Conservation (phyloP, 768 basidiomycete species). For the Tricholoma hemisulphureum region DNA sequence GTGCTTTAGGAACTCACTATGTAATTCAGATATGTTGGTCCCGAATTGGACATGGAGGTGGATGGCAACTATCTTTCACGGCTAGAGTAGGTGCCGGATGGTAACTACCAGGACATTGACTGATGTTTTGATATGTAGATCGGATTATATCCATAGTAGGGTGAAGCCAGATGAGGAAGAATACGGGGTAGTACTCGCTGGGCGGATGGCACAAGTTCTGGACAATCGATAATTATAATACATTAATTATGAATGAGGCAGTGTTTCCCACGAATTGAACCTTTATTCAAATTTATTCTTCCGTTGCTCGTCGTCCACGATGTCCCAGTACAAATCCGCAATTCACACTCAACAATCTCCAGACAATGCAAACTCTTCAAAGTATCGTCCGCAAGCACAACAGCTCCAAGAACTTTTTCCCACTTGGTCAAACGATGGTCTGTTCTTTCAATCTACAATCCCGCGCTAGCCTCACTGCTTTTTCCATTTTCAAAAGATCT, state of each 20-base stretch:
- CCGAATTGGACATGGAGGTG: constrained; percentile 40
- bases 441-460: constrained; percentile 2
- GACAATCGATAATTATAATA: too few relatives aligned
- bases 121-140: background rate
- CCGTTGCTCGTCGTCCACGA: constrained; percentile 32
- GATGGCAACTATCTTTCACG: constrained; percentile 50
- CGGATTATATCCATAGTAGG: background rate
- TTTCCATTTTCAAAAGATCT: constrained; percentile 51
- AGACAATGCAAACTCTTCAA: constrained; percentile 36
- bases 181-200: constrained; percentile 30
- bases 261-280: background rate
- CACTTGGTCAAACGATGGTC: constrained; percentile 68
- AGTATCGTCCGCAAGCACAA: constrained; percentile 52
- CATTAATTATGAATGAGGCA: background rate
- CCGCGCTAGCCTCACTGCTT: constrained; percentile 27
- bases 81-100: constrained; percentile 39
- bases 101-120: background rate
- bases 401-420: constrained; percentile 75
- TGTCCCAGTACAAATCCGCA: constrained; percentile 55
- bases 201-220: constrained; percentile 33
- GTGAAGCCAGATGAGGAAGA: constrained; percentile 27
- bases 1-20: background rate
- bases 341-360: constrained; percentile 38
- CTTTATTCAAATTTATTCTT: constrained; percentile 13
- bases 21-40: constrained; percentile 41